Conservation (phyloP, 257 asterid genomes). For the Misopates orontium region DNA sequence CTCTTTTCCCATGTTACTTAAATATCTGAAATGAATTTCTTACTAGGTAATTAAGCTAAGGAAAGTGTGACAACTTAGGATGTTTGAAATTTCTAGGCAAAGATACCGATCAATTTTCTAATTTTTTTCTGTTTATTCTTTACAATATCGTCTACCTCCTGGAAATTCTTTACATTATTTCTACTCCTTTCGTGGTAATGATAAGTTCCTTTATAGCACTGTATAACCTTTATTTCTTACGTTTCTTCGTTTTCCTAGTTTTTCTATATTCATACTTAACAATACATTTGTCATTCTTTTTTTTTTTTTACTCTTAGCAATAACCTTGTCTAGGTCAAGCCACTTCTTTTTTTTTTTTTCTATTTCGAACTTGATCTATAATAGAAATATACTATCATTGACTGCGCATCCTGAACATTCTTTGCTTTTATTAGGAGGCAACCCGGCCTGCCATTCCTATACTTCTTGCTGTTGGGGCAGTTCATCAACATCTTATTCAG, state of each 20-base stretch:
- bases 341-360: not conserved
- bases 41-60: not conserved
- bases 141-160: not conserved
- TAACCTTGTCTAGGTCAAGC: conserved; percentile 1
- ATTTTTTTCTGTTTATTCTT: not conserved
- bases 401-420: conserved; percentile 19
- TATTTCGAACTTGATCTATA: conserved; percentile 5
- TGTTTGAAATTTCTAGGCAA: not conserved
- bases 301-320: not conserved
- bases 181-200: not conserved
- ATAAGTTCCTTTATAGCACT: not conserved
- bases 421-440: conserved; percentile 63
- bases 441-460: conserved; percentile 97
- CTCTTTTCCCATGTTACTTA: not conserved
- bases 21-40: not conserved
- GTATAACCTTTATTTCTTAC: not conserved
- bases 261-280: not conserved
- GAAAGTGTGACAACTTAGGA: not conserved
- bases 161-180: too few species aligned
- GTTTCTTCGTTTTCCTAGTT: conserved; percentile 8
- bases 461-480: conserved; percentile 98
- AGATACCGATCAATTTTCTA: not conserved
- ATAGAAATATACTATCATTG: conserved; percentile 4
- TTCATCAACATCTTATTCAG: conserved; percentile 98
- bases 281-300: not conserved